Evolutionary conservation across 805 yeast genomes (phyloP).

Genomic region (Metschnikowia vanudenii): DNA sequence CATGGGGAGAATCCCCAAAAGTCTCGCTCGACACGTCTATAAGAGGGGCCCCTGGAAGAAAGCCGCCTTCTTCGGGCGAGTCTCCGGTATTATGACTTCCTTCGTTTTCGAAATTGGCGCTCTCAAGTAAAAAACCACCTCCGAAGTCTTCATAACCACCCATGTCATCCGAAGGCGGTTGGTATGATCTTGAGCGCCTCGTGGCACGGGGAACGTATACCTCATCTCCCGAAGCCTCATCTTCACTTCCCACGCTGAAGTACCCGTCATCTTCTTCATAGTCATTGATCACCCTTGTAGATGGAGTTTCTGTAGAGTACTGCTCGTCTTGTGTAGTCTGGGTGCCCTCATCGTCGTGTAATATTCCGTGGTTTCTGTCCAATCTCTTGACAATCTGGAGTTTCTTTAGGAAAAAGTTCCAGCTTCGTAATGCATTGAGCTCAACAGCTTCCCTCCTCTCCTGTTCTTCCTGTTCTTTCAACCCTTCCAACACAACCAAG

Average conservation of each 20-base stretch:
- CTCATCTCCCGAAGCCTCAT: constrained; percentile 13
- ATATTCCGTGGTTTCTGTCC: constrained; percentile 47
- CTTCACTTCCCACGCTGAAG: constrained; percentile 22
- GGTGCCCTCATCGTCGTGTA: constrained; percentile 19
- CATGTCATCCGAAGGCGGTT: not conserved
- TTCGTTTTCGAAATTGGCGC: constrained; percentile 1
- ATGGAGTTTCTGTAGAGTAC: not conserved
- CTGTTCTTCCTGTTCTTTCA: constrained; percentile 50
- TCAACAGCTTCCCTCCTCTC: constrained; percentile 45
- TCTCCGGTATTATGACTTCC: constrained; percentile 2
- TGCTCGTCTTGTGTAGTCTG: not conserved
- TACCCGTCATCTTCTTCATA: constrained; percentile 20
- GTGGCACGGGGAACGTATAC: constrained; percentile 10
- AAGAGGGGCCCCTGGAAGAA: constrained; percentile 7
- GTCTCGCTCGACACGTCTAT: not conserved
- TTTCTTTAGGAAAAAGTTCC: constrained; percentile 54
- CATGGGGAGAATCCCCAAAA: not conserved
- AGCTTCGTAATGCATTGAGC: constrained; percentile 48
- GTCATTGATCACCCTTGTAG: not conserved
- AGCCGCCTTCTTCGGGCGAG: constrained; percentile 23
- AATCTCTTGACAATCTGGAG: constrained; percentile 48
- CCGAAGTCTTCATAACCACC: constrained; percentile 12
- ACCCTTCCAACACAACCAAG: constrained; percentile 45
- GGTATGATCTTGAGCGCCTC: constrained; percentile 1
- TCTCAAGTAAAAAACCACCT: constrained; percentile 27